Evolutionary conservation across 345 rosid species (phyloP).

Genomic region (Camelina sativa): DNA sequence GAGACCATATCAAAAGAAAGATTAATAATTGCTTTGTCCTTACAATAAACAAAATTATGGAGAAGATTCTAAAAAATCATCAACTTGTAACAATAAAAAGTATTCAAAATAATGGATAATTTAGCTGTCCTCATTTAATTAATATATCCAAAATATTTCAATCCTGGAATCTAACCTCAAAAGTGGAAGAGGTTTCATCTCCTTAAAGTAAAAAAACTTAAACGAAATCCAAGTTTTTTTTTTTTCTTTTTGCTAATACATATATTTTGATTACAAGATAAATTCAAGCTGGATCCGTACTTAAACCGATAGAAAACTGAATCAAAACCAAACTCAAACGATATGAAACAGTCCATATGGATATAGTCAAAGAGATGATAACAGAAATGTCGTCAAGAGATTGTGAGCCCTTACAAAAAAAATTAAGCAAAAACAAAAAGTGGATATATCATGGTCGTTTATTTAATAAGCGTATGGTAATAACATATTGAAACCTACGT

Average conservation of each 20-base stretch:
- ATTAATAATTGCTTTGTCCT: background rate
- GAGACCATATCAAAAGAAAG: constrained; percentile 14
- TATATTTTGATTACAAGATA: background rate
- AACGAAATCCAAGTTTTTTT: background rate
- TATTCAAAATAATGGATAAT: constrained; percentile 5
- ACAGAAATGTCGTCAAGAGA: constrained; percentile 30
- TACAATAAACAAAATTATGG: background rate
- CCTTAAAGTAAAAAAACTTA: background rate
- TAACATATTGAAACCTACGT: constrained; percentile 19
- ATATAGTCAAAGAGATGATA: constrained; percentile 19
- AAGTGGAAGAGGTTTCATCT: background rate
- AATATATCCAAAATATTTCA: background rate
- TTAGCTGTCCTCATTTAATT: background rate
- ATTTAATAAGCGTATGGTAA: constrained; percentile 20
- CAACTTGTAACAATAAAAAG: background rate
- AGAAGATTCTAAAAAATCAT: background rate
- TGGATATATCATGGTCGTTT: constrained; percentile 27
- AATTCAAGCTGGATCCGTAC: background rate
- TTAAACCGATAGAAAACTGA: background rate
- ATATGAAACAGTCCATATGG: background rate
- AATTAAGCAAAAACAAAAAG: background rate
- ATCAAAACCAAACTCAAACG: background rate
- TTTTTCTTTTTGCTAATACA: too few relatives aligned
- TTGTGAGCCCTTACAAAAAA: background rate
- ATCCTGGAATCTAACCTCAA: background rate